Base-by-base conservation (phyloP, 2,329 filamentous ascomycete genomes). In the Hypoxylon sp. region DNA sequence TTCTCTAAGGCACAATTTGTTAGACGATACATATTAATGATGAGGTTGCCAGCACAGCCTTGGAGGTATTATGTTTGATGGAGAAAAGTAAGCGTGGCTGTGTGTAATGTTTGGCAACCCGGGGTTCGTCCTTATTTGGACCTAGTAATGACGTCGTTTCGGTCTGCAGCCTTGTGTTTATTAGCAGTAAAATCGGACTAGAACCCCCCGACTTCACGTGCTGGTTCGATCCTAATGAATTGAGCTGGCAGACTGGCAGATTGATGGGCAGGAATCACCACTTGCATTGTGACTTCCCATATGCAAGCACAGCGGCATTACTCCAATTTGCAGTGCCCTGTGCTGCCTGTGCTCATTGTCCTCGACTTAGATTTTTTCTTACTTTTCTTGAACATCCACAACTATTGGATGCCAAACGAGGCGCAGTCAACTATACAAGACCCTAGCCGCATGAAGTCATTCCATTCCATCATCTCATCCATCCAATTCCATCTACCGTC, bases 121-220 rank as follows among this genome's bases (percentile, higher is more conserved):
- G 51, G 44, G 44, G 51, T 55, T 56, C 55, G 10, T 9, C 11
- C 46, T 54, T 14, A n/a, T 48, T 39, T 61, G 22, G 48, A 47
- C 17, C 17, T 39, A 39, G 39, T 52, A 17, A 63, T 67, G 68
- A 68, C 60, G 61, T 68, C 37, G 51, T 56, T 59, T 70, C 60
- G 64, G 68, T 65, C 55, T 59, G 56, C 22, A 70, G 65, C 64
- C 64, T 70, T 67, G 61, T 26, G 29, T 48, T 68, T 58, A 63
- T 56, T 63, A 35, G 35, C 19, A 19, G 22, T 17, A 9, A 26
- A 17, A 14, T 33, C 11, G 42, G 39, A 24, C 22, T 3, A 22
- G 14, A 46, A 5, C 19, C 31, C 35, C 11, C 55, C 56, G 35
- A 56, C 22, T 65, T 56, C 56, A 65, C 56, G 51, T 61, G 62